Evolutionary conservation across 352 stramenopile species (phyloP), one percentile per base, ranked within the genome.

Genomic region (Phytophthora sansomeana): DNA sequence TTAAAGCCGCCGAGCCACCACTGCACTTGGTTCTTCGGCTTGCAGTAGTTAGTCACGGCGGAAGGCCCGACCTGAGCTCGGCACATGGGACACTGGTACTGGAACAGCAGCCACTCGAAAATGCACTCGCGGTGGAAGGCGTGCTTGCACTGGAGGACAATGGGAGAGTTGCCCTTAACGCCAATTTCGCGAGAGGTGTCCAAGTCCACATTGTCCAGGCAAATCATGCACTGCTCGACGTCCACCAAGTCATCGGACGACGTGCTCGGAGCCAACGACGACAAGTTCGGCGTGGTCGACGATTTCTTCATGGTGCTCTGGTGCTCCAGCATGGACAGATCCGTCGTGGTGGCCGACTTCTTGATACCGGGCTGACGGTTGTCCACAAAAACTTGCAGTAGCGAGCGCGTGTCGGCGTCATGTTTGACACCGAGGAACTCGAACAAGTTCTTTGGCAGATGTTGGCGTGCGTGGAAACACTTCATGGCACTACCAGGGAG

Each of bases 401-500:
- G 57, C 42, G 83, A 90, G 24, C 83, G 83, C 35, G 74, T 81
- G 58, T 90, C 80, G 14, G 69, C 63, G 19, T 72, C 73, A 57
- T 89, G 52, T 29, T 79, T 61, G 3, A 92, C 83, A 17, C 79
- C 74, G 5, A 92, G 77, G 54, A 90, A 90, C 53, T 80, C 60
- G 43, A 89, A 89, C 14, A 92, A 44, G 32, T 86, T 73, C 16
- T 24, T 57, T 19, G 83, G 77, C 10, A 92, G 70, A 3, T 73
- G 59, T 26, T 77, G 73, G 30, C 81, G 81, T 5, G 83, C 79
- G 21, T 71, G 59, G 24, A 77, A 66, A 28, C 83, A 92, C 69
- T 84, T 90, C 83, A 92, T 92, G n/a, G 83, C 79, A 41, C 78
- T 90, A 8, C 83, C 83, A 29, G 81, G 79, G 19, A 89, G 72